A percentile compares a stretch with the other conserved stretches of the same genome.
These are phyloP conservation scores for Lachnellula occidentalis DNA, from an alignment of 2,329 filamentous ascomycete species.

Conservation along the genomic window DNA sequence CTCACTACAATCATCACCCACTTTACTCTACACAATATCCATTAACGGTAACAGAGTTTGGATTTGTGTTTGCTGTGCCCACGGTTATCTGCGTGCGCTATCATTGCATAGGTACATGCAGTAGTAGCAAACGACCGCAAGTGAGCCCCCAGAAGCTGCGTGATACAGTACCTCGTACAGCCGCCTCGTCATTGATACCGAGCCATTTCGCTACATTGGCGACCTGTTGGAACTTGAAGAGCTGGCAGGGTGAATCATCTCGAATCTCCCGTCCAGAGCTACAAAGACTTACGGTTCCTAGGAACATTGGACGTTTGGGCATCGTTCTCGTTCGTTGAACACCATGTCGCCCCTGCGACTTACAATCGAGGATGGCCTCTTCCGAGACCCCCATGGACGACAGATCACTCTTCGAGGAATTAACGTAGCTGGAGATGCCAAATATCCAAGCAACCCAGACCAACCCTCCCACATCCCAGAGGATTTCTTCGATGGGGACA, in stretches of 20 bases:
- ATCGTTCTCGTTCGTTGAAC: not conserved
- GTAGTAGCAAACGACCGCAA: not conserved
- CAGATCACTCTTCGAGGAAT: conserved; percentile 89
- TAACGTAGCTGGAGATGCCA: conserved; percentile 87
- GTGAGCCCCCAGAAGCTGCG: too few species aligned
- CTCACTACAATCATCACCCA: too few species aligned
- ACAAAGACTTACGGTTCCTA: not conserved
- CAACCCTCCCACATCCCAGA: conserved; percentile 72
- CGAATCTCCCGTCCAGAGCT: not conserved
- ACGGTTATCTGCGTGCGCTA: not conserved
- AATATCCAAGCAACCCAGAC: conserved; percentile 77
- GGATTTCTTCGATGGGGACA: conserved; percentile 88
- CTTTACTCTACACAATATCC: too few species aligned
- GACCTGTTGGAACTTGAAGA: not conserved
- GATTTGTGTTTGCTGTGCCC: too few species aligned
- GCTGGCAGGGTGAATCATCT: not conserved
- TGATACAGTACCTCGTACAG: not conserved
- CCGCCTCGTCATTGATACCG: not conserved
- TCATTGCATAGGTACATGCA: not conserved
- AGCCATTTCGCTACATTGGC: not conserved
- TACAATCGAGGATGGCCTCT: conserved; percentile 77
- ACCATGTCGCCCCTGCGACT: conserved; percentile 71
- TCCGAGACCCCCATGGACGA: conserved; percentile 75
- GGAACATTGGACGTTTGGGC: too few species aligned
- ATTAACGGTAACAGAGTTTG: too few species aligned